Conservation (phyloP, 352 stramenopile species). For the Globisporangium rhizosaccharum region DNA sequence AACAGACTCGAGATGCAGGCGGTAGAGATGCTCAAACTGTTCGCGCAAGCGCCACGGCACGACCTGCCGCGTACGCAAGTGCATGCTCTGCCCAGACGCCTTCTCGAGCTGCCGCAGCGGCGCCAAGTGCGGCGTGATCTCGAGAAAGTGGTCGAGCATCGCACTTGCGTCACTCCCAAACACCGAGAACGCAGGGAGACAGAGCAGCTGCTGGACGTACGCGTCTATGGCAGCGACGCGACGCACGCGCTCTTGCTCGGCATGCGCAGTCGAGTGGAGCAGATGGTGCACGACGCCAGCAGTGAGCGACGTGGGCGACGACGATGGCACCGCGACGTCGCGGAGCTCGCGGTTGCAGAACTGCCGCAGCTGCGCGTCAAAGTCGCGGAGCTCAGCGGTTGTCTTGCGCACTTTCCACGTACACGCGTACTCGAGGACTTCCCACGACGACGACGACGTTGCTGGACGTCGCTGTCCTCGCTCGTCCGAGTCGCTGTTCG, state of each 20-base stretch:
- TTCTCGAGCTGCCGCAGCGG: slow-evolving; percentile 46
- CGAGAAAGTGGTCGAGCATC: slow-evolving; percentile 67
- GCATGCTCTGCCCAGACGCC: slow-evolving; percentile 35
- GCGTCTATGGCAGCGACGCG: slow-evolving; percentile 31
- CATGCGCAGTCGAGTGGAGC: slow-evolving; percentile 18
- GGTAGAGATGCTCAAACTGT: slow-evolving; percentile 53
- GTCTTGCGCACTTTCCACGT: slow-evolving; percentile 45
- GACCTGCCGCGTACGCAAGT: slow-evolving; percentile 38
- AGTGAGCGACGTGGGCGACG: slow-evolving; percentile 14
- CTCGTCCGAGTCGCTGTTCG: slow-evolving; percentile 2
- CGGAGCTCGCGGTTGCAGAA: slow-evolving; percentile 38
- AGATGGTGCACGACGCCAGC: slow-evolving; percentile 17
- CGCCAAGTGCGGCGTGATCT: slow-evolving; percentile 47
- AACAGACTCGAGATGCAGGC: slow-evolving; percentile 34
- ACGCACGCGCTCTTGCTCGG: slow-evolving; percentile 30
- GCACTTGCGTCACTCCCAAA: slow-evolving; percentile 49
- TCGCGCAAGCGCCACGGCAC: slow-evolving; percentile 46
- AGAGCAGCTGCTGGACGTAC: slow-evolving; percentile 51
- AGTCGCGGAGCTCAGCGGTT: slow-evolving; percentile 34
- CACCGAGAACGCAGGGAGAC: slow-evolving; percentile 39
- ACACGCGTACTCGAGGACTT: slow-evolving; percentile 64
- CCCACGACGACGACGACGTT: slow-evolving; percentile 25
- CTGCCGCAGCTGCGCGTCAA: slow-evolving; percentile 48
- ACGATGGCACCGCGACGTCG: slow-evolving; percentile 39
- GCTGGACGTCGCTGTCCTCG: slow-evolving; percentile 5